Evolutionary conservation across 345 rosid genomes (phyloP), one percentile per base, ranked within the genome.

Genomic region (Aquilaria yunnanensis): DNA sequence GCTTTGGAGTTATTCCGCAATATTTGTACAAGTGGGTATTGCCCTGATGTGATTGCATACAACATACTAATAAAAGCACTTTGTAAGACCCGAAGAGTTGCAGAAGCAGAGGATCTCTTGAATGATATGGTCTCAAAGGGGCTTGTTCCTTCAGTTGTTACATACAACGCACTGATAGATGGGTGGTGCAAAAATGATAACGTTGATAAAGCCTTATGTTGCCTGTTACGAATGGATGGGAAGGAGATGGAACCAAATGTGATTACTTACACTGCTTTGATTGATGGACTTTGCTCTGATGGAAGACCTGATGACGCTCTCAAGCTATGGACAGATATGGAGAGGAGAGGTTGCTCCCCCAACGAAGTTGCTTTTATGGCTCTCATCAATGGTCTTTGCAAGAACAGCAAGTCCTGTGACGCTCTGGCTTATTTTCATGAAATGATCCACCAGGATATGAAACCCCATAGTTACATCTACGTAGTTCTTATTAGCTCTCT

Each of bases 11-110:
- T 92, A 34, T 92, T 92, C 64, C 78, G 34, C 48, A 73, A 71
- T 53, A 77, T 85, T 65, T 74, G 80, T 74, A 69, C 81, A 58
- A 81, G 55, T 13, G 91, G 96, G 31, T 73, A 78, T 72, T 73
- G 71, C 55, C 96, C 89, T 60, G 96, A 92, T 73, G 89, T 92
- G 73, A 71, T 89, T 70, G 95, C 89, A 59, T 84, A 89, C 68
- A 77, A 89, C 78, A 84, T 84, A 72, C 12, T 92, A 70, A 84
- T 92, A 31, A 83, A 73, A 47, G 98, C 91, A 51, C 81, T 92
- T 13, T 84, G 84, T 64, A 85, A 82, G 80, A 80, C 77, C 10
- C 68, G 55, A 51, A 76, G 93, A 82, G 76, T 80, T 70, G 69
- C 74, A 1, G 90, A 89, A 71, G 96, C 96, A 9, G 67, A 80